phyloP scores from a whole-genome alignment of 768 basidiomycete species.

The Symmetrospora coprosmae region DNA sequence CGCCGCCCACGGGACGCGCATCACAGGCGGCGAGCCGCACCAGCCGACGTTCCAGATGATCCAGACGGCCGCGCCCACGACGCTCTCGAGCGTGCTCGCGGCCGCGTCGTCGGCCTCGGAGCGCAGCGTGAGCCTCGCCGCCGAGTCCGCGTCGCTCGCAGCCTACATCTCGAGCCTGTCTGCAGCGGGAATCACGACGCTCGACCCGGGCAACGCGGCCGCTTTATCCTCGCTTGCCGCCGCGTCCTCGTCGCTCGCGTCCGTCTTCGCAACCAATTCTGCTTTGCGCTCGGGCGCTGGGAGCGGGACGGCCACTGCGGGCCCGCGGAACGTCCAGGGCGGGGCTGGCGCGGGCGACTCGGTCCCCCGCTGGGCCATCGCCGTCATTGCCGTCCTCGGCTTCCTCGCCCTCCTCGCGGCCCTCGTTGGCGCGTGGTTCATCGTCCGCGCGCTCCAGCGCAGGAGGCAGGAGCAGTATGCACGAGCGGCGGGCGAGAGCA shows the following conservation, averaged over 20 bases:
- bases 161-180: background rate
- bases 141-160: background rate
- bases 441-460: conserved; percentile 54
- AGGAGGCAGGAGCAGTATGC: background rate
- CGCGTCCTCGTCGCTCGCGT: background rate
- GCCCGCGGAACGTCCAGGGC: background rate
- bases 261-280: background rate
- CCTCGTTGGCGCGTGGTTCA: conserved; percentile 55
- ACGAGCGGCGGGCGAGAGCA: conserved; percentile 33
- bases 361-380: conserved; percentile 13
- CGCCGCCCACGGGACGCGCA: conserved; percentile 44
- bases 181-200: background rate
- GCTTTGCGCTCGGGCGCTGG: background rate
- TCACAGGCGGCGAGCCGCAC: conserved; percentile 50
- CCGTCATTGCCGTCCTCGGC: conserved; percentile 8
- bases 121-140: background rate
- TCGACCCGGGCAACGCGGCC: background rate
- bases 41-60: conserved; percentile 65
- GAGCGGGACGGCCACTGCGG: background rate
- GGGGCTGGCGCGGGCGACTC: background rate
- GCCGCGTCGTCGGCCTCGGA: conserved; percentile 4
- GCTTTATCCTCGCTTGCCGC: background rate
- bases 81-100: conserved; percentile 37
- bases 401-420: conserved; percentile 64
- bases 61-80: conserved; percentile 34